Conservation (phyloP, 768 basidiomycete genomes). For the Rhodotorula taiwanensis region DNA sequence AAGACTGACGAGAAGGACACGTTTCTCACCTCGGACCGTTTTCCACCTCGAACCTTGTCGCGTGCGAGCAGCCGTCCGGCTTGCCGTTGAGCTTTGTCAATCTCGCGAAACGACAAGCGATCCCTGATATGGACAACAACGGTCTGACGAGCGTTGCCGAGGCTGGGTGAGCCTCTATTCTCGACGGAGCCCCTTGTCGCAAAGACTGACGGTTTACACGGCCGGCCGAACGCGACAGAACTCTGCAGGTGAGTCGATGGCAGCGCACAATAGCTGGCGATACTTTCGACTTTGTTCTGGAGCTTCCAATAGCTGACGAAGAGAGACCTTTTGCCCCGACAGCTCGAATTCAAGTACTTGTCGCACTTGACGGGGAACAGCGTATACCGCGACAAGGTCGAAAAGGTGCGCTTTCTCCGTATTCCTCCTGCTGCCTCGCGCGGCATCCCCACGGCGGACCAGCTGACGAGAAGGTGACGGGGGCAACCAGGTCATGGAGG, state of each 20-base stretch:
- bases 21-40: no score
- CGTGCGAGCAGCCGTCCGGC: slow-evolving; percentile 55
- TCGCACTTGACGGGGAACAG: slow-evolving; percentile 67
- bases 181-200: no score
- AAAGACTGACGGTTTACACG: no score
- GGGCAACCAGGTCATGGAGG: slow-evolving; percentile 63
- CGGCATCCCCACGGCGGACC: background rate
- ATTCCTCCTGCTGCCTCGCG: background rate
- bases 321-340: slow-evolving; percentile 39
- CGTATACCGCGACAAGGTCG: slow-evolving; percentile 71
- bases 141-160: slow-evolving; percentile 73
- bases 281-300: background rate
- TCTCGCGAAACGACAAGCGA: slow-evolving; percentile 56
- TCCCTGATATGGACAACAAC: slow-evolving; percentile 56
- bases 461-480: no score
- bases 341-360: slow-evolving; percentile 87
- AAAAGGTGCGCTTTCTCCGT: slow-evolving; percentile 53
- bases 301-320: no score
- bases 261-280: no score
- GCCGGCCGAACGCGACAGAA: no score
- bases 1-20: no score
- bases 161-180: slow-evolving; percentile 49
- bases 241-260: slow-evolving; percentile 14
- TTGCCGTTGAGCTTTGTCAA: slow-evolving; percentile 77
- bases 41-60: no score